Base-by-base conservation (phyloP, 257 asterid genomes). In the Capsicum pubescens region DNA sequence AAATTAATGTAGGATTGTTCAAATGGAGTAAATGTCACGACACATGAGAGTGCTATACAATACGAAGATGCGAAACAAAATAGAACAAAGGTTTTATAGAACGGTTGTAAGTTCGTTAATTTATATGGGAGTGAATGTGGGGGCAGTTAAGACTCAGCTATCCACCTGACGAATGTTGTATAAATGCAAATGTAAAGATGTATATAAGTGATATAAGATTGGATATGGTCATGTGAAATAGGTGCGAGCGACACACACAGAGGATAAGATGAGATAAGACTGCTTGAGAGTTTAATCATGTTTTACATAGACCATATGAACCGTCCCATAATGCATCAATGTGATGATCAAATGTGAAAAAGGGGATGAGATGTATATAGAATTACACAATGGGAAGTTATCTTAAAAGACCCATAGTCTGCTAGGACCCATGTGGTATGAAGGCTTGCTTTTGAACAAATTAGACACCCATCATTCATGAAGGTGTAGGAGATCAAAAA, bases 101-200 rank as follows among this genome's bases (percentile, higher is more conserved):
- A 54, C 8, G 8, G 50, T 55, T 77, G 50, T 54, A 77, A 77
- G 81, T 26, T 13, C 2, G 9, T 77, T 32, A 14, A 54, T 26
- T 46, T 54, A 76, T 76, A 19, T 52, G 81, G 81, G 81, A 50
- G 81, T 76, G 26, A 26, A 50, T 12, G 81, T 76, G 14, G 14
- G 14, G 64, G 48, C 14, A 32, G 42, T 15, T 14, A 26, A 32
- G 50, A 15, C 46, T 74, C 63, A 76, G 12, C 46, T 76, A 52
- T 76, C 81, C 63, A 76, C 4, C 7, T 50, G 39, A 8, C 52
- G 81, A 6, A 52, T 76, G 50, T 26, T 9, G 8, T 54, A 76
- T 76, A 21, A 55, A 54, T 76, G 81, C 26, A 76, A 52, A 52
- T 52, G 13, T 26, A 26, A 54, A 76, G 16, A 66, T 66, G 46